A percentile compares a stretch with the other conserved stretches of the same genome.
Evolutionary conservation across 1,284 basidiomycete genomes (phyloP).

Genomic region (Trichosporon coremiiforme): DNA sequence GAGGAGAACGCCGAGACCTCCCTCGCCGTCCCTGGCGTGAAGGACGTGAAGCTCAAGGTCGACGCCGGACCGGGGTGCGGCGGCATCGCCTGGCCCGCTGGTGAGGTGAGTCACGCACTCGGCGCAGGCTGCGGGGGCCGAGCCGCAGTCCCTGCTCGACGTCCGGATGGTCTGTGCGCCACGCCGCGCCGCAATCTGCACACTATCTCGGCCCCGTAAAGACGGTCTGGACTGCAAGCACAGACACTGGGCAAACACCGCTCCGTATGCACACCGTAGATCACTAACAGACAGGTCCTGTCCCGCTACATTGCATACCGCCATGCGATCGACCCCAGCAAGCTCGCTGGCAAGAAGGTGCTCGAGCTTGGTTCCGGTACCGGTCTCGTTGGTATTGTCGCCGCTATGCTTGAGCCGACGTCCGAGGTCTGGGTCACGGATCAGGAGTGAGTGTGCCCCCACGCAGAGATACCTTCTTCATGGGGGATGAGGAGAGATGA

Average conservation of each 20-base stretch:
- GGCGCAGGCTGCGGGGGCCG: background rate
- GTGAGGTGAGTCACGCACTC: constrained; percentile 64
- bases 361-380: constrained; percentile 85
- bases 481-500: background rate
- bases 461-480: no score
- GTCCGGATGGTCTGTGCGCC: background rate
- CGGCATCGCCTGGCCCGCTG: constrained; percentile 88
- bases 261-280: background rate
- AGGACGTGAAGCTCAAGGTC: constrained; percentile 57
- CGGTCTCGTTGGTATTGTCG: constrained; percentile 83
- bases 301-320: constrained; percentile 69
- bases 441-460: constrained; percentile 67
- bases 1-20: constrained; percentile 39
- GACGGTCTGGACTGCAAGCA: background rate
- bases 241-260: no score
- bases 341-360: constrained; percentile 63
- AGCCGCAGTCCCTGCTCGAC: background rate
- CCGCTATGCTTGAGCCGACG: constrained; percentile 66
- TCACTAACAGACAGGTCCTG: constrained; percentile 63
- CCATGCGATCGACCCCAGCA: constrained; percentile 54
- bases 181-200: background rate
- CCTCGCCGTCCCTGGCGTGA: constrained; percentile 38
- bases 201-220: background rate
- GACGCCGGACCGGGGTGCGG: constrained; percentile 86
- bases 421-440: constrained; percentile 76